phyloP scores from a whole-genome alignment of 2,329 filamentous ascomycete species.

The Ceratocystis huliohia region DNA sequence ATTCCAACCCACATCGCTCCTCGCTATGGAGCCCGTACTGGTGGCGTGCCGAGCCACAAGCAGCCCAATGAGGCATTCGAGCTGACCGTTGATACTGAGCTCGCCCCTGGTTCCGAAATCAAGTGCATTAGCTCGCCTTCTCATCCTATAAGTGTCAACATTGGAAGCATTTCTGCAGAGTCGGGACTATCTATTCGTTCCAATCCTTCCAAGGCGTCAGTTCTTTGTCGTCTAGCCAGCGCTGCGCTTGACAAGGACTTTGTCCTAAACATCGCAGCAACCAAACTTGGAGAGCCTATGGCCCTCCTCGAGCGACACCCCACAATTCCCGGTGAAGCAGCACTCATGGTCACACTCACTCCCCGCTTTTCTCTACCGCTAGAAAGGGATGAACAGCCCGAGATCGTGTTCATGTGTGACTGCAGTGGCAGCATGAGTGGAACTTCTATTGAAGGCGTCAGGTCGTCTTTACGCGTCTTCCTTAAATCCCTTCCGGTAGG shows the following conservation, averaged over 20 bases:
- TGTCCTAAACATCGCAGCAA: constrained; percentile 49
- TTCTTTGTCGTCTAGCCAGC: constrained; percentile 41
- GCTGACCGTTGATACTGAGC: constrained; percentile 29
- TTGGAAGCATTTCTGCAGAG: constrained; percentile 43
- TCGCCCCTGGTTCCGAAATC: constrained; percentile 45
- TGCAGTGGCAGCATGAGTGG: constrained; percentile 52
- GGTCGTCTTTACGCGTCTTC: constrained; percentile 47
- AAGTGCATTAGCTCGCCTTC: constrained; percentile 52
- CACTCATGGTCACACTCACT: constrained; percentile 58
- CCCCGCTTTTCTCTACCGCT: constrained; percentile 52
- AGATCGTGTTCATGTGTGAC: constrained; percentile 62
- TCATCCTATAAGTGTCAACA: constrained; percentile 52
- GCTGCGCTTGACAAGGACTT: constrained; percentile 57
- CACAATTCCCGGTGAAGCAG: constrained; percentile 45
- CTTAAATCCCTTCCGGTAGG: constrained; percentile 52
- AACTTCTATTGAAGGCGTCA: constrained; percentile 40
- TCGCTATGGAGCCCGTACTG: constrained; percentile 42
- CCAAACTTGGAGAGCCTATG: constrained; percentile 46
- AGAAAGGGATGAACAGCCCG: constrained; percentile 30
- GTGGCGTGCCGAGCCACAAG: not conserved
- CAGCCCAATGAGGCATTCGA: constrained; percentile 17
- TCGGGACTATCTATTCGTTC: not conserved
- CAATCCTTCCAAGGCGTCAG: constrained; percentile 27
- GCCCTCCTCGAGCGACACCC: constrained; percentile 57
- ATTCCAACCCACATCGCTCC: constrained; percentile 56